phyloP scores from a whole-genome alignment of 345 rosid genomes.

The Gossypium stocksii region DNA sequence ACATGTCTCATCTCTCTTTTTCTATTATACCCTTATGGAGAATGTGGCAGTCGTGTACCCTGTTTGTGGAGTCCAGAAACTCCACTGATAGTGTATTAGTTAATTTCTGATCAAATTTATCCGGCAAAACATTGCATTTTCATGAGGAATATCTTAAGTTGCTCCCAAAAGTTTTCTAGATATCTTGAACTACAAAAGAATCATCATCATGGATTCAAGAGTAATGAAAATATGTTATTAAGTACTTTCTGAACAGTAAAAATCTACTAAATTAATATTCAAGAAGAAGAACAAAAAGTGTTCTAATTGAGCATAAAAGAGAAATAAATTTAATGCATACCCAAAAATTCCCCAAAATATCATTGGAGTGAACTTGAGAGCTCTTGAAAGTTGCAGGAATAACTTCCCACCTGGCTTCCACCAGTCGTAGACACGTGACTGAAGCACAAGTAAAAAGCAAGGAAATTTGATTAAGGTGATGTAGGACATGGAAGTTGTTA shows the following conservation, averaged over 20 bases:
- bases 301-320: background rate
- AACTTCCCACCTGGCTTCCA: slow-evolving; percentile 84
- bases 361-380: slow-evolving; percentile 73
- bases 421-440: slow-evolving; percentile 76
- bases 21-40: too few species aligned
- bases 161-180: background rate
- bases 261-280: background rate
- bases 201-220: background rate
- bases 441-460: slow-evolving; percentile 19
- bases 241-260: background rate
- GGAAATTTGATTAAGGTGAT: slow-evolving; percentile 6
- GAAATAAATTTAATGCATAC: slow-evolving; percentile 31
- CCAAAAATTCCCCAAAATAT: slow-evolving; percentile 84
- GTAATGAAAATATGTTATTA: background rate
- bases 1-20: too few species aligned
- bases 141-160: background rate
- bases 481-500: slow-evolving; percentile 6
- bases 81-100: too few species aligned
- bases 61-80: too few species aligned
- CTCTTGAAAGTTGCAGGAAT: slow-evolving; percentile 60
- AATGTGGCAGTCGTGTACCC: too few species aligned
- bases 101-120: background rate
- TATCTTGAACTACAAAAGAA: background rate
- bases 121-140: background rate
- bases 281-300: background rate